A percentile compares a stretch with the other conserved stretches of the same genome.
These are phyloP conservation scores for Leccinum fuscescens DNA, from an alignment of 1,284 basidiomycete species.

Conservation along the genomic window DNA sequence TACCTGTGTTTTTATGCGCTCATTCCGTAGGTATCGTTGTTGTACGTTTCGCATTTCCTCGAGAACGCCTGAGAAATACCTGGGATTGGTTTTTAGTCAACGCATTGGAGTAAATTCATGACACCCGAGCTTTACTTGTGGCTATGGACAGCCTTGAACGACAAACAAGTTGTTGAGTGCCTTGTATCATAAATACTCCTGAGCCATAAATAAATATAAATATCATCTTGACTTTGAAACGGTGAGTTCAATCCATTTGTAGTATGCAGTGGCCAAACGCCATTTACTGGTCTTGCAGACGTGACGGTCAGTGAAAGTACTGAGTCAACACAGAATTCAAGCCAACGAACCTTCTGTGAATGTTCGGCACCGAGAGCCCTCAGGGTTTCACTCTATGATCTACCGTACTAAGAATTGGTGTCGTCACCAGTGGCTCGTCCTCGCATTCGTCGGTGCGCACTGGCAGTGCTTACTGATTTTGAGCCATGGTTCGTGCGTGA, in stretches of 20 bases:
- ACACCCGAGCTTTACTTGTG: neutral
- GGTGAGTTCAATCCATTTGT: neutral
- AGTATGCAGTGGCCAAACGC: neutral
- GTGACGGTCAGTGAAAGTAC: neutral
- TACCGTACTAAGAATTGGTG: neutral
- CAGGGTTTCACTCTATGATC: neutral
- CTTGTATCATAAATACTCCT: neutral
- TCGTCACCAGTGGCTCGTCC: neutral
- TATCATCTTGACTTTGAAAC: no score
- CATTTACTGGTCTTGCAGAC: neutral
- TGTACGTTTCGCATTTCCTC: neutral
- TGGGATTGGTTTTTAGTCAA: neutral
- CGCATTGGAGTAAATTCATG: neutral
- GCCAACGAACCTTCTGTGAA: neutral
- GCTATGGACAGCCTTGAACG: neutral
- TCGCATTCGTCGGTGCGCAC: neutral
- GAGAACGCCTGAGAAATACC: neutral
- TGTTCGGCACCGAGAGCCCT: neutral
- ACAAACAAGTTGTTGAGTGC: neutral
- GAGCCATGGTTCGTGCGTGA: neutral
- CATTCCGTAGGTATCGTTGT: neutral
- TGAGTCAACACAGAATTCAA: neutral
- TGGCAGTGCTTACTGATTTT: neutral
- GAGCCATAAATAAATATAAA: neutral
- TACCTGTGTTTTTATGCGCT: neutral